Base-by-base conservation (phyloP, 208 protist species). In the Leptomonas seymouri region DNA sequence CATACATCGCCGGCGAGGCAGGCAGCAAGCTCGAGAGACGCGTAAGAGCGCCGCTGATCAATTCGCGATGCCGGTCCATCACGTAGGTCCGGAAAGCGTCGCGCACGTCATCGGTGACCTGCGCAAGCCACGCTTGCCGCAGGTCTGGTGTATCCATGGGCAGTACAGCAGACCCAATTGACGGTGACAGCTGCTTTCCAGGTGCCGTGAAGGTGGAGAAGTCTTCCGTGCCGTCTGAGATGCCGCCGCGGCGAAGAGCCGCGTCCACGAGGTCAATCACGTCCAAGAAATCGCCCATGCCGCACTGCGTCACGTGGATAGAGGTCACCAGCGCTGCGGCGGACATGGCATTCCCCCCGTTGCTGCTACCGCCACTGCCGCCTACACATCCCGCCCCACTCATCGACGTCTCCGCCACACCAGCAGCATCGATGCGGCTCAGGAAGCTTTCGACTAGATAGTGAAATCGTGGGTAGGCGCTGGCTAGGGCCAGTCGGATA, bases 61-160 rank as follows among this genome's bases (percentile, higher is more conserved):
- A 68, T 67, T 90, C 83, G 14, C 80, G 78, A 41, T 95, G 89
- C n/a, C 82, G 84, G 49, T 92, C 81, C 64, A 86, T 78, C 20
- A 91, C 70, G 42, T 90, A 80, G 41, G 65, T 71, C 39, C 60
- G 45, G 55, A 92, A 91, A n/a, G 81, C 77, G 44, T 83, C 74
- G 51, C 80, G 67, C n/a, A 89, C 71, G 27, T 82, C 79, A 23
- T 70, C 66, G 53, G 67, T 79, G 0, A 91, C 81, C 46, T 87
- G 72, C 9, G 71, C 57, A 23, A 89, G 75, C 89, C 89, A 93
- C 46, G 53, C 71, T 31, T 62, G 55, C 20, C 69, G 62, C 49
- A 87, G 49, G 14, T 65, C 53, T 57, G 81, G 70, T 30, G 76
- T 63, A 62, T 73, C 67, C 14, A 39, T 67, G 58, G 39, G 51